Percentiles rank a stretch among this genome's conserved stretches.
These are phyloP conservation scores for Debaryomyces coudertii DNA, from an alignment of 1,139 yeast genomes.

Conservation along the genomic window DNA sequence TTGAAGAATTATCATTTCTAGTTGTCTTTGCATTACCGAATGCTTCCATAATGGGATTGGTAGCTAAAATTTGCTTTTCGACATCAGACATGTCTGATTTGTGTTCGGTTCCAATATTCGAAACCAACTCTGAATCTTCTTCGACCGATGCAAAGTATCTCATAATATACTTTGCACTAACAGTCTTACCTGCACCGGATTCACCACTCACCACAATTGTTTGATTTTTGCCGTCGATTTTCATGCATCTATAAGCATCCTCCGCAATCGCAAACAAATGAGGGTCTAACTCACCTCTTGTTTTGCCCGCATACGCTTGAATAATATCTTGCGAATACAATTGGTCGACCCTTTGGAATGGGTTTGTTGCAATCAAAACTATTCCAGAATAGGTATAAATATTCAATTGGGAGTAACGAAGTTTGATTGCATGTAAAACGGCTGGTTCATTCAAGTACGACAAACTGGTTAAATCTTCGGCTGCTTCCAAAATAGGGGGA, in stretches of 20 bases:
- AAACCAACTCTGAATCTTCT: conserved; percentile 49
- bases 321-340: conserved; percentile 89
- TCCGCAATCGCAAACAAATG: conserved; percentile 98
- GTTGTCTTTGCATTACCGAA: conserved; percentile 98
- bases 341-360: conserved; percentile 90
- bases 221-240: conserved; percentile 79
- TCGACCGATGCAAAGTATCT: conserved; percentile 96
- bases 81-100: conserved; percentile 83
- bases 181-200: conserved; percentile 99
- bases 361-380: conserved; percentile 94
- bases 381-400: conserved; percentile 97
- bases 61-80: conserved; percentile 92
- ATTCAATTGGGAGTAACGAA: conserved; percentile 84
- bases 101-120: conserved; percentile 45
- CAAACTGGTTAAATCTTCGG: conserved; percentile 90
- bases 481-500: conserved; percentile 91
- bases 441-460: conserved; percentile 96
- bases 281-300: conserved; percentile 93
- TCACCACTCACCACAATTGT: conserved; percentile 98
- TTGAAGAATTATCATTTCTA: conserved; percentile 94
- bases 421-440: conserved; percentile 89
- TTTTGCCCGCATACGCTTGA: conserved; percentile 90
- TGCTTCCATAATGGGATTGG: conserved; percentile 98
- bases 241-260: conserved; percentile 97
- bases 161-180: conserved; percentile 96